Base-by-base conservation (phyloP, 129 eudicot species). In the Deinandra increscens region DNA sequence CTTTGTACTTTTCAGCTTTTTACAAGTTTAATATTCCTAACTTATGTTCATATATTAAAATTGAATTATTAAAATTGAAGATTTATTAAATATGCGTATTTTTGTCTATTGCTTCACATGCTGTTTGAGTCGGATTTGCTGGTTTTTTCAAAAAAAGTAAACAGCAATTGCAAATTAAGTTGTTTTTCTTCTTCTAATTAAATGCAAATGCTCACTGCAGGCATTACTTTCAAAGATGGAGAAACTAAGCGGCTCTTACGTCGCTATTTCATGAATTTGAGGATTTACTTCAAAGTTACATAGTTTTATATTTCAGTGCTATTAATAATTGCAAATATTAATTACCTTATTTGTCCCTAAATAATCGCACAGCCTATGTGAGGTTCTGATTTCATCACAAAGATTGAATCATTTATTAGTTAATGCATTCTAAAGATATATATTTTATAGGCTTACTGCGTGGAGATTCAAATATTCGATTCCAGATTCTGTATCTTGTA, bases 401-500 rank as follows among this genome's bases (percentile, higher is more conserved):
- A 2, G 60, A 19, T 15, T n/a, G 55, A 36, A 49, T 49, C 19
- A 39, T n/a, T 15, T 23, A 49, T 7, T 7, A 50, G 39, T 29
- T 29, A 56, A n/a, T 4, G 63, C n/a, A 26, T 29, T 56, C 8
- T 26, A 56, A 56, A 56, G 62, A 55, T n/a, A n/a, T n/a, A n/a
- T n/a, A n/a, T n/a, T n/a, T 14, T 56, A 20, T 42, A 42, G 6
- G 64, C 44, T 7, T 60, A 60, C 22, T n/a, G 63, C 9, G 12
- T 23, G 43, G 2, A 33, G 66, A 15, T 33, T n/a, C 34, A 33
- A 14, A 15, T 36, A 23, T 60, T 36, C 7, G 43, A 31, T 60
- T 15, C 66, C 34, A 14, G 44, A 34, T 60, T 60, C 44, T 60
- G 12, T 13, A 60, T 60, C 9, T 67, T n/a, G 42, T 67, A n/a